Percentiles rank a stretch among this genome's conserved stretches.
phyloP scores from a whole-genome alignment of 2,329 filamentous ascomycete species.

The Akanthomyces lecanii region DNA sequence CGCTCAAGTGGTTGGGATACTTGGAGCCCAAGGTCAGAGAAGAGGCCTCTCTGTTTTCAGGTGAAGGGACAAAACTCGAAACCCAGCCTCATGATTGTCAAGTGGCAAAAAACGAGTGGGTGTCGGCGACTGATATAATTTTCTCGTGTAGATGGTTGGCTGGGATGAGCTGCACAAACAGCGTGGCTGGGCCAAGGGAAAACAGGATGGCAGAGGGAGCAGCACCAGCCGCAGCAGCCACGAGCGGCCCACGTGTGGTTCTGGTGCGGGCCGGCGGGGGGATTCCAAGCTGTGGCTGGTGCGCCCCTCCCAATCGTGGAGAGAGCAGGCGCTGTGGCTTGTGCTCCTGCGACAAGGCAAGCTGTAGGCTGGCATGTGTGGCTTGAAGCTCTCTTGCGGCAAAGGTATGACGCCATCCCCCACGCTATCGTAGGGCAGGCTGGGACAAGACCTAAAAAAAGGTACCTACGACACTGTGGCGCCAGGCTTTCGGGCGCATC shows the following conservation, averaged over 20 bases:
- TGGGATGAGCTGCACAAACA: neutral
- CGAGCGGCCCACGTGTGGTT: neutral
- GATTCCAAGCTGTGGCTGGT: neutral
- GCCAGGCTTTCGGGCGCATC: neutral
- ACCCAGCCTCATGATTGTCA: conserved; percentile 5
- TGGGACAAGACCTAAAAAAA: neutral
- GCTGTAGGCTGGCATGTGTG: neutral
- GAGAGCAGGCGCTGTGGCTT: conserved; percentile 1
- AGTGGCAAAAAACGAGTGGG: conserved; percentile 4
- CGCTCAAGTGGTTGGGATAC: conserved; percentile 5
- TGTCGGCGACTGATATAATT: neutral
- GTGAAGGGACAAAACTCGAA: neutral
- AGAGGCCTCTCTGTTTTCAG: neutral
- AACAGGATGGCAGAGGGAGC: neutral
- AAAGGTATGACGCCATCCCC: conserved; percentile 3
- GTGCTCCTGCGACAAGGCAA: neutral
- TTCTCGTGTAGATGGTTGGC: neutral
- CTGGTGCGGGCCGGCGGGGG: neutral
- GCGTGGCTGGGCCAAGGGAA: neutral
- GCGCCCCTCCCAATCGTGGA: neutral
- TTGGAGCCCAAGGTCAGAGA: neutral
- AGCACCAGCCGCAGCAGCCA: neutral
- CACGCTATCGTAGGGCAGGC: neutral
- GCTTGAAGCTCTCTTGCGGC: neutral
- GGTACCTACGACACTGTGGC: conserved; percentile 1